These are phyloP conservation scores for Drechslera avenae DNA, from an alignment of 2,329 filamentous ascomycete species.

Conservation along the genomic window DNA sequence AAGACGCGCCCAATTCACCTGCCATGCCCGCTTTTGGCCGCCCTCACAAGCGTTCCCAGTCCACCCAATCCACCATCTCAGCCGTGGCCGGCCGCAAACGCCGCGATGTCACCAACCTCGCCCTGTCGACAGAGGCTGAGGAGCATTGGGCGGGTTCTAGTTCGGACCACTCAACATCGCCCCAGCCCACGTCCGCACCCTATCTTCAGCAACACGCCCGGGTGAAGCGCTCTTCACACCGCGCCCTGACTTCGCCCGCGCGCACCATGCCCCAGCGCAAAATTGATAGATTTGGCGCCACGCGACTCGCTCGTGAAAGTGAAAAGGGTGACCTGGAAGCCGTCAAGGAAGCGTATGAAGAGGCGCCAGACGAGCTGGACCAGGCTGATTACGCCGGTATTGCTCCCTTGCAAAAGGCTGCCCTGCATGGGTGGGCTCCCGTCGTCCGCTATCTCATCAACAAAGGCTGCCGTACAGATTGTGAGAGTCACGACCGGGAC, in stretches of 20 bases:
- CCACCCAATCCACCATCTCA: slow-evolving; percentile 43
- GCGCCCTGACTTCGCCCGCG: slow-evolving; percentile 57
- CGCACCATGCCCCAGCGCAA: slow-evolving; percentile 75
- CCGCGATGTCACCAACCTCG: slow-evolving; percentile 39
- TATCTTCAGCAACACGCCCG: slow-evolving; percentile 54
- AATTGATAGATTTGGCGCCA: slow-evolving; percentile 90
- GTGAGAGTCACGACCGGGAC: slow-evolving; percentile 74
- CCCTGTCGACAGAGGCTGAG: slow-evolving; percentile 32
- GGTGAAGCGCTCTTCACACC: slow-evolving; percentile 66
- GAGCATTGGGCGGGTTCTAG: slow-evolving; percentile 44
- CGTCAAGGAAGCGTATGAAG: slow-evolving; percentile 74
- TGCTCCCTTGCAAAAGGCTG: slow-evolving; percentile 90
- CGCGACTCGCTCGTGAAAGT: slow-evolving; percentile 85
- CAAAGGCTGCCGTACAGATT: slow-evolving; percentile 83
- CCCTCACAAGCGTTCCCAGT: slow-evolving; percentile 48
- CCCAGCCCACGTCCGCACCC: slow-evolving; percentile 35
- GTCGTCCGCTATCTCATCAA: slow-evolving; percentile 88
- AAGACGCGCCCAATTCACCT: slow-evolving; percentile 42
- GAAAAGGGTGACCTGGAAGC: slow-evolving; percentile 81
- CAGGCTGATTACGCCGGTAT: slow-evolving; percentile 94
- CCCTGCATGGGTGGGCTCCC: slow-evolving; percentile 81
- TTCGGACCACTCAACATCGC: slow-evolving; percentile 46
- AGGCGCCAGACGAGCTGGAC: slow-evolving; percentile 86
- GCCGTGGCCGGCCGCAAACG: slow-evolving; percentile 41
- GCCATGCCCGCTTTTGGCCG: slow-evolving; percentile 41